phyloP scores from a whole-genome alignment of 2,329 filamentous ascomycete species.

The Cladophialophora psammophila region DNA sequence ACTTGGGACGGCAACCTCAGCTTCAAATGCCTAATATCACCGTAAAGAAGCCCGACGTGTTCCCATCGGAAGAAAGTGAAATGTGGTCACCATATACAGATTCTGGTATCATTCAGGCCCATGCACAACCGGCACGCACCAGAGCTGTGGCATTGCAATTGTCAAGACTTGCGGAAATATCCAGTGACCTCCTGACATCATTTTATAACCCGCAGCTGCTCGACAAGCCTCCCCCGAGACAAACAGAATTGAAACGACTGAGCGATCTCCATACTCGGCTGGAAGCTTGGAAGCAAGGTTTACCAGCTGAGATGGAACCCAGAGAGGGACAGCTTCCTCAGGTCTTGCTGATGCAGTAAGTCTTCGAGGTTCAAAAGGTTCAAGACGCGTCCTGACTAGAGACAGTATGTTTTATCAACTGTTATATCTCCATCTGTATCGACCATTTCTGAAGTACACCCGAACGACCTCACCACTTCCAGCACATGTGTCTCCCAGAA shows the following conservation, averaged over 20 bases:
- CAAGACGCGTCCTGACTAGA: constrained; percentile 12
- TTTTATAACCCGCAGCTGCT: constrained; percentile 84
- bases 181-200: constrained; percentile 83
- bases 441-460: constrained; percentile 91
- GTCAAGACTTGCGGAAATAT: constrained; percentile 87
- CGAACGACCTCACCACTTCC: constrained; percentile 83
- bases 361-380: constrained; percentile 38
- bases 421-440: constrained; percentile 93
- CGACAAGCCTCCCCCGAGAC: constrained; percentile 72
- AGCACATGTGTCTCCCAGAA: constrained; percentile 84
- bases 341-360: constrained; percentile 86
- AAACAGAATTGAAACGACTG: constrained; percentile 86
- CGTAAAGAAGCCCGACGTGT: constrained; percentile 87
- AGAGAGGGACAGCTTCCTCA: constrained; percentile 89
- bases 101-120: constrained; percentile 73
- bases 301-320: constrained; percentile 86
- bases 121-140: constrained; percentile 81
- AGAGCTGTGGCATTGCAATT: constrained; percentile 83
- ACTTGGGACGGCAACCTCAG: constrained; percentile 88
- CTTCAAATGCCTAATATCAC: constrained; percentile 80
- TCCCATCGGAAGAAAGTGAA: constrained; percentile 84
- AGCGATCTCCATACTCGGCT: constrained; percentile 89
- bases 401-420: constrained; percentile 95
- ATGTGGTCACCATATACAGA: constrained; percentile 91
- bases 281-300: constrained; percentile 83